Percentiles rank a stretch among this genome's conserved stretches.
Conservation (phyloP, 352 stramenopile genomes). For the Ophiocytium majus region DNA sequence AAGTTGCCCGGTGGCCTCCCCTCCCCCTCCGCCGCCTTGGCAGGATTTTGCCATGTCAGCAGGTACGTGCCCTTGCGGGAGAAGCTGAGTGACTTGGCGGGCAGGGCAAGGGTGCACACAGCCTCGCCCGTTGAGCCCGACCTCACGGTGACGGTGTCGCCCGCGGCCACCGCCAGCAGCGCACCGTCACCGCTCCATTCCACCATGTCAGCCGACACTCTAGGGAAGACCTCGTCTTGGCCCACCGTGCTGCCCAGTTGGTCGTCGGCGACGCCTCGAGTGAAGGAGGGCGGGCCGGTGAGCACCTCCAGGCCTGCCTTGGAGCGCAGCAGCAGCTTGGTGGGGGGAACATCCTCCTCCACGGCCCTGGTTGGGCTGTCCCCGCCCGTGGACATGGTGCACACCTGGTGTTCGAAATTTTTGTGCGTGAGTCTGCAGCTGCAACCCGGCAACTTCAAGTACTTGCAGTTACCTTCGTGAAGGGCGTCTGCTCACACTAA, state of each 20-base stretch:
- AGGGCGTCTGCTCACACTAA: no score
- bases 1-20: slow-evolving; percentile 45
- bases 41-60: slow-evolving; percentile 47
- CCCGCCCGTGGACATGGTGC: no score
- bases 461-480: no score
- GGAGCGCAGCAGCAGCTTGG: slow-evolving; percentile 45
- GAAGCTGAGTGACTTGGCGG: slow-evolving; percentile 39
- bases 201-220: slow-evolving; percentile 35
- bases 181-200: slow-evolving; percentile 49
- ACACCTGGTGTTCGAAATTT: no score
- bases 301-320: slow-evolving; percentile 41
- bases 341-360: slow-evolving; percentile 5
- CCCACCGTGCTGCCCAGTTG: neutral
- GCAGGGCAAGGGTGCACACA: slow-evolving; percentile 2
- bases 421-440: no score
- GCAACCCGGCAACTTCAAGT: no score
- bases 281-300: slow-evolving; percentile 34
- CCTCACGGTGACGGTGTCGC: neutral
- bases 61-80: slow-evolving; percentile 43
- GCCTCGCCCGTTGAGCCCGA: neutral
- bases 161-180: slow-evolving; percentile 31
- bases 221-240: slow-evolving; percentile 32
- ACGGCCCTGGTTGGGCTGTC: neutral
- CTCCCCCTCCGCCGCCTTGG: slow-evolving; percentile 39
- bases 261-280: slow-evolving; percentile 18